Evolutionary conservation across 2,329 filamentous ascomycete species (phyloP).

Genomic region (Colletotrichum caudatum): DNA sequence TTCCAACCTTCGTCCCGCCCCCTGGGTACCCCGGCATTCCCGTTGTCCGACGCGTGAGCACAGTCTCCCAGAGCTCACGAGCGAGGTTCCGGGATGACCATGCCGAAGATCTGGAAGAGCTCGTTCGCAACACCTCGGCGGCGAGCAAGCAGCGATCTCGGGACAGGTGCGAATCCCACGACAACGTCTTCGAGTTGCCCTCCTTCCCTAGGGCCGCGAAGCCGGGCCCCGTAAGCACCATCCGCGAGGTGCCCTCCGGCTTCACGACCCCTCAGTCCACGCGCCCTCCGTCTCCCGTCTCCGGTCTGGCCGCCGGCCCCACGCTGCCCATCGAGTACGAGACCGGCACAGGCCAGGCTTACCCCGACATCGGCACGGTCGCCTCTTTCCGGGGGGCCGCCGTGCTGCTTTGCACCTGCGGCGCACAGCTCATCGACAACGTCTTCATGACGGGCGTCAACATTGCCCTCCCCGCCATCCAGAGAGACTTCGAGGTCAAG

Average conservation of each 20-base stretch:
- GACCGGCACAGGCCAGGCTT: slow-evolving; percentile 26
- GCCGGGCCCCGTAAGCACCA: slow-evolving; percentile 32
- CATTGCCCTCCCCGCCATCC: slow-evolving; percentile 33
- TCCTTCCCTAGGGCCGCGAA: slow-evolving; percentile 28
- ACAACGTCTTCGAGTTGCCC: slow-evolving; percentile 29
- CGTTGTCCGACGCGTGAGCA: slow-evolving; percentile 22
- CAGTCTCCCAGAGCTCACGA: slow-evolving; percentile 30
- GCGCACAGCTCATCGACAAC: slow-evolving; percentile 30
- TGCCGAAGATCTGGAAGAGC: slow-evolving; percentile 27
- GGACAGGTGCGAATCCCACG: slow-evolving; percentile 30
- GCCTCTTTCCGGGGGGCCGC: slow-evolving; percentile 26
- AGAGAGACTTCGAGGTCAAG: slow-evolving; percentile 28
- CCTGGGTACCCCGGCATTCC: slow-evolving; percentile 26
- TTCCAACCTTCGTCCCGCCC: slow-evolving; percentile 27
- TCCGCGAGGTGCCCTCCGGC: slow-evolving; percentile 31
- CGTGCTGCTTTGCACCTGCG: slow-evolving; percentile 31
- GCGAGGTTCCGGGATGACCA: slow-evolving; percentile 25
- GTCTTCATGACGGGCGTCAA: slow-evolving; percentile 32
- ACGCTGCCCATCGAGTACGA: slow-evolving; percentile 20
- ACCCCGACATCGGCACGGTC: slow-evolving; percentile 32
- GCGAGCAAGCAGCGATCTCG: slow-evolving; percentile 25
- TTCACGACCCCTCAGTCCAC: slow-evolving; percentile 34
- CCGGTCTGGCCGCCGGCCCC: slow-evolving; percentile 1
- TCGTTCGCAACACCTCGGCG: slow-evolving; percentile 22
- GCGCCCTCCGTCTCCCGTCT: slow-evolving; percentile 29